Percentiles rank a stretch among this genome's conserved stretches.
Conservation (phyloP, 1,139 yeast species). For the Fermentozyma sake region DNA sequence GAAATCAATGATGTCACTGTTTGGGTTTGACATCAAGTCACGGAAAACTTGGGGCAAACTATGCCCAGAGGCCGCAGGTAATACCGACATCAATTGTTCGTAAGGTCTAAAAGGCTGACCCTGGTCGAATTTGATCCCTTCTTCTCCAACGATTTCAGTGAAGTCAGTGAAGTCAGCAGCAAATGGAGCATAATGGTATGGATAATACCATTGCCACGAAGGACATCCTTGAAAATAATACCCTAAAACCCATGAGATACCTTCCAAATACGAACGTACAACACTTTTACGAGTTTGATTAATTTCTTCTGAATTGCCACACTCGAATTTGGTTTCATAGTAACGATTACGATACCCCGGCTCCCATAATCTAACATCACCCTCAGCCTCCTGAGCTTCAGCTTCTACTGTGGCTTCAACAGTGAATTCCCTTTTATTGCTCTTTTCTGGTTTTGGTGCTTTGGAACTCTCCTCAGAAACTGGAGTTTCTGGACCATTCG, state of each 20-base stretch:
- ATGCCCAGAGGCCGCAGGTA: constrained; percentile 96
- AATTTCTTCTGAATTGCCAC: constrained; percentile 51
- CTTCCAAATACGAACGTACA: constrained; percentile 79
- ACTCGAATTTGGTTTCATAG: constrained; percentile 70
- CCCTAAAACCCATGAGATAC: constrained; percentile 89
- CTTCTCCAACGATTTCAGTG: constrained; percentile 37
- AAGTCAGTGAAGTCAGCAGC: constrained; percentile 78
- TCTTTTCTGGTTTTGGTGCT: constrained; percentile 8
- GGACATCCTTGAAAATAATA: constrained; percentile 98
- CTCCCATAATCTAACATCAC: constrained; percentile 71
- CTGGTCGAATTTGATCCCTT: constrained; percentile 56
- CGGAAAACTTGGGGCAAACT: constrained; percentile 81
- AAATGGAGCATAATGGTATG: constrained; percentile 97
- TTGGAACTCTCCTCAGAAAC: constrained; percentile 7
- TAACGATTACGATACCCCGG: constrained; percentile 85
- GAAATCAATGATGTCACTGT: constrained; percentile 84
- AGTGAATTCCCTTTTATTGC: constrained; percentile 9
- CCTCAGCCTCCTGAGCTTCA: constrained; percentile 26
- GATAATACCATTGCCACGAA: constrained; percentile 98
- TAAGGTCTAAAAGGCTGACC: constrained; percentile 89
- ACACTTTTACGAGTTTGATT: constrained; percentile 54
- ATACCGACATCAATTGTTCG: constrained; percentile 95
- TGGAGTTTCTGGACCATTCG: constrained; percentile 16
- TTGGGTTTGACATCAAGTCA: constrained; percentile 73
- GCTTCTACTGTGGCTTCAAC: constrained; percentile 2